Evolutionary conservation across 179 eudicot species (phyloP).

Genomic region (Camellia oleifera): DNA sequence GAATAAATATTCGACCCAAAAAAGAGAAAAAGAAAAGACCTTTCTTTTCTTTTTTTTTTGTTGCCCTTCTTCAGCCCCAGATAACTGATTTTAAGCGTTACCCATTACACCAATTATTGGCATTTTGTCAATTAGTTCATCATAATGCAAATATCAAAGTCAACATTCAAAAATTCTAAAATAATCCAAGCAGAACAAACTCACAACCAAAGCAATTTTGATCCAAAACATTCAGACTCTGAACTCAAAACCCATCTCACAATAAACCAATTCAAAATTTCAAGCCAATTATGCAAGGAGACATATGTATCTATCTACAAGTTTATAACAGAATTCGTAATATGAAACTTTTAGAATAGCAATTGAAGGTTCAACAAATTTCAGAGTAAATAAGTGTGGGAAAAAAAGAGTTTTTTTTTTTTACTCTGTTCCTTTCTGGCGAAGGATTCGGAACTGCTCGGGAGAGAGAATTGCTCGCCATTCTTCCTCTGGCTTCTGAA

Average conservation of each 20-base stretch:
- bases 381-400: not conserved
- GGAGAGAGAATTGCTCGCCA: slow-evolving; percentile 44
- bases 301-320: not conserved
- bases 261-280: not conserved
- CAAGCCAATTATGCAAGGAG: not conserved
- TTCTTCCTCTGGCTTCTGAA: slow-evolving; percentile 38
- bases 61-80: not conserved
- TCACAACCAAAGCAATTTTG: not conserved
- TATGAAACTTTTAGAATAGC: not conserved
- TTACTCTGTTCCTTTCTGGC: slow-evolving; percentile 36
- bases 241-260: no score
- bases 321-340: no score
- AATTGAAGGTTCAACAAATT: not conserved
- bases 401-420: not conserved
- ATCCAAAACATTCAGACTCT: no score
- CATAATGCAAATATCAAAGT: not conserved
- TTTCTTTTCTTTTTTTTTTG: not conserved
- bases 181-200: not conserved
- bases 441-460: slow-evolving; percentile 41
- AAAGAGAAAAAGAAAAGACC: not conserved
- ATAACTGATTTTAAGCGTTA: no score
- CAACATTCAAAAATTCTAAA: not conserved
- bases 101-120: not conserved
- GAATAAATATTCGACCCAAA: not conserved
- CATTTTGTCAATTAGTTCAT: not conserved